Evolutionary conservation across 768 basidiomycete genomes (phyloP).

Genomic region (Termitomyces eurrhizus): DNA sequence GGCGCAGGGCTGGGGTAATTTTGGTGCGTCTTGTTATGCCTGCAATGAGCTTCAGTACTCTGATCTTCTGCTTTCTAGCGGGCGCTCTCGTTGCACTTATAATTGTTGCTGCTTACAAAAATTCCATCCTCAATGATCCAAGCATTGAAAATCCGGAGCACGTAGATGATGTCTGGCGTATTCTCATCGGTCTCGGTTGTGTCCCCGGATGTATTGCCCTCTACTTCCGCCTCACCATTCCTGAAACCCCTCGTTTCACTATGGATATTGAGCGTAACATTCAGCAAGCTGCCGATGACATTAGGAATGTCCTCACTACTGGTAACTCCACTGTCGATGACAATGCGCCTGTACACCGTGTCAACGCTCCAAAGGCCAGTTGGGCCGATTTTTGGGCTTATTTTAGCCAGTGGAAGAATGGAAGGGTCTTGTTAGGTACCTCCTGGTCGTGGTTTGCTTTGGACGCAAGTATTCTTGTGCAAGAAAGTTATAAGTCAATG

Average conservation of each 20-base stretch:
- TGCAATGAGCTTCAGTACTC: not conserved
- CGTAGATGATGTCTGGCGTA: constrained; percentile 81
- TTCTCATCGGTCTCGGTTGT: constrained; percentile 85
- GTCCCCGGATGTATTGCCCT: constrained; percentile 81
- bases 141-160: constrained; percentile 33
- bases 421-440: constrained; percentile 76
- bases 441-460: constrained; percentile 89
- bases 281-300: constrained; percentile 68
- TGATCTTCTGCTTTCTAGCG: constrained; percentile 28
- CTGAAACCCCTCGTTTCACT: constrained; percentile 87
- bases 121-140: constrained; percentile 39
- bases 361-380: constrained; percentile 64
- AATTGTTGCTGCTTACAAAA: constrained; percentile 66
- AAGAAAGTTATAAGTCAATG: not conserved
- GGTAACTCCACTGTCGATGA: constrained; percentile 48
- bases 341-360: constrained; percentile 55
- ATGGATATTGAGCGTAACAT: constrained; percentile 91
- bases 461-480: constrained; percentile 47
- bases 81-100: constrained; percentile 67
- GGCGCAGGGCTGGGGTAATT: constrained; percentile 84
- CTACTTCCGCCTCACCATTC: constrained; percentile 91
- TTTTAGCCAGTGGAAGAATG: constrained; percentile 73
- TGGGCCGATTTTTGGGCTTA: constrained; percentile 62
- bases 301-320: constrained; percentile 60
- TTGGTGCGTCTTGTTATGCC: constrained; percentile 40